These are phyloP conservation scores for Paspalum notatum DNA, from an alignment of 176 grass and related monocot genomes.

Conservation along the genomic window DNA sequence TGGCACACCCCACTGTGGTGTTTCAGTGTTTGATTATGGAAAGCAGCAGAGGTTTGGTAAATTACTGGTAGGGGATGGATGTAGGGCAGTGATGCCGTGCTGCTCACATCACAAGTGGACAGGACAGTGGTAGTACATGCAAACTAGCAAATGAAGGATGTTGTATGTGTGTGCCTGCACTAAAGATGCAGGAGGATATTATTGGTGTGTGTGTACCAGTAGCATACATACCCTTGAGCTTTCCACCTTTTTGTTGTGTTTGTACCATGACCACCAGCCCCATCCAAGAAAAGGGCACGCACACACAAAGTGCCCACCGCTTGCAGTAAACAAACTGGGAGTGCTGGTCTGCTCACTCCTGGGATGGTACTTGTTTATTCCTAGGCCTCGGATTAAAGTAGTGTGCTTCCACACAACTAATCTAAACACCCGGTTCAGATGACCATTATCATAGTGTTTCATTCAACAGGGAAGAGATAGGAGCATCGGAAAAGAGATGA, in stretches of 20 bases:
- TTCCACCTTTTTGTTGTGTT: constrained; percentile 26
- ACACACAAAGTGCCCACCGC: constrained; percentile 36
- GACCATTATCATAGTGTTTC: not conserved
- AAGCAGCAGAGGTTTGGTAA: constrained; percentile 70
- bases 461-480: not conserved
- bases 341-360: constrained; percentile 22
- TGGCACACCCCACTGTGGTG: constrained; percentile 33
- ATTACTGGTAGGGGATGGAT: constrained; percentile 53
- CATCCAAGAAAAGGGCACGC: constrained; percentile 39
- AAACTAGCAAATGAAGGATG: constrained; percentile 34
- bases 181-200: constrained; percentile 42
- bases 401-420: constrained; percentile 41
- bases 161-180: constrained; percentile 10
- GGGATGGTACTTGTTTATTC: constrained; percentile 43
- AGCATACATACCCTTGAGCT: constrained; percentile 19
- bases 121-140: constrained; percentile 22
- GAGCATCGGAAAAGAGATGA: constrained; percentile 7
- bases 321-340: constrained; percentile 38
- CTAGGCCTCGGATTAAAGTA: constrained; percentile 22
- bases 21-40: constrained; percentile 56
- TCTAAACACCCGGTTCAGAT: not conserved
- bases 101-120: not conserved
- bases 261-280: constrained; percentile 48
- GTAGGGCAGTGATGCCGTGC: constrained; percentile 30
- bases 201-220: constrained; percentile 29